Evolutionary conservation across 2,329 filamentous ascomycete genomes (phyloP).

Genomic region (Aspergillus quadrilineatus): DNA sequence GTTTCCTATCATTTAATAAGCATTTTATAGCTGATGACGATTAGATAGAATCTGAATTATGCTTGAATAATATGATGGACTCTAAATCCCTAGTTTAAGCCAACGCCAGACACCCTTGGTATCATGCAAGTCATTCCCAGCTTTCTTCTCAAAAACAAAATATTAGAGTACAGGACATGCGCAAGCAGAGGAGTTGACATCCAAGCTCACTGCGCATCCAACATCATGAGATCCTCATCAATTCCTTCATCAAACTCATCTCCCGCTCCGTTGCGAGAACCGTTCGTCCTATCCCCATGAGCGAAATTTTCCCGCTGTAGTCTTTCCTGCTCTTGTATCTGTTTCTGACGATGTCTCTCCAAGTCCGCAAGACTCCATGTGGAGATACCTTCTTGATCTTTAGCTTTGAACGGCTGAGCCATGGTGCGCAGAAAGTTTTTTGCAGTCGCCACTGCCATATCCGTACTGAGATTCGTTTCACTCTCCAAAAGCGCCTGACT

Average conservation of each 20-base stretch:
- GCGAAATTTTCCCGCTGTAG: slow-evolving; percentile 57
- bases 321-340: slow-evolving; percentile 68
- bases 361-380: slow-evolving; percentile 85
- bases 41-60: slow-evolving; percentile 5
- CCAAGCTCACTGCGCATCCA: slow-evolving; percentile 34
- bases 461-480: slow-evolving; percentile 87
- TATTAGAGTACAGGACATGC: slow-evolving; percentile 8
- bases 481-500: slow-evolving; percentile 80
- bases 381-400: slow-evolving; percentile 86
- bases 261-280: slow-evolving; percentile 21
- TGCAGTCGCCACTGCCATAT: slow-evolving; percentile 87
- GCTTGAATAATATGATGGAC: neutral
- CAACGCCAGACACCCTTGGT: slow-evolving; percentile 26
- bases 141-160: slow-evolving; percentile 17
- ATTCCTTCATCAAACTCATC: slow-evolving; percentile 46
- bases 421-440: slow-evolving; percentile 88
- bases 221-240: slow-evolving; percentile 45
- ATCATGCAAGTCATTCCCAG: slow-evolving; percentile 25
- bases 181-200: slow-evolving; percentile 6
- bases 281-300: slow-evolving; percentile 28
- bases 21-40: slow-evolving; percentile 14
- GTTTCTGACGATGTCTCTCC: slow-evolving; percentile 65
- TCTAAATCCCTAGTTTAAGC: slow-evolving; percentile 9
- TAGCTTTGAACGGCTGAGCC: slow-evolving; percentile 81
- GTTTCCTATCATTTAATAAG: slow-evolving; percentile 30